Percentiles rank a stretch among this genome's conserved stretches.
Evolutionary conservation across 352 stramenopile species (phyloP).

Genomic region (Globisporangium spinosum): DNA sequence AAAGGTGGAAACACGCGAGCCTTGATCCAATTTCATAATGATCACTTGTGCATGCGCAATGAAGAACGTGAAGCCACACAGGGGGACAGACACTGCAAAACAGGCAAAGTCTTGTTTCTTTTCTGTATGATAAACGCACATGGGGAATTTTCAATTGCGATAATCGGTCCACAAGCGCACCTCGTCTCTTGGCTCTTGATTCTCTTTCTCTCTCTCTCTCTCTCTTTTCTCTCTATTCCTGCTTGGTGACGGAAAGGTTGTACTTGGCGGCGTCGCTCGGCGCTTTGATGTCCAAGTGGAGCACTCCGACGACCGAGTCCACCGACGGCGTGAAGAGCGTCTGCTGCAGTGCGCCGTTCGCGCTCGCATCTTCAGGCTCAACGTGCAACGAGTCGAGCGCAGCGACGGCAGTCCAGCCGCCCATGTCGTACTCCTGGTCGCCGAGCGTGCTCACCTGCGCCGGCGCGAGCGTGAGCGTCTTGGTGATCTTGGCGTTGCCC

Average conservation of each 20-base stretch:
- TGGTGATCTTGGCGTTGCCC: slow-evolving; percentile 61
- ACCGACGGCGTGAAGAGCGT: slow-evolving; percentile 55
- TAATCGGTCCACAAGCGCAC: too few relatives aligned
- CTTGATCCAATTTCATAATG: not conserved
- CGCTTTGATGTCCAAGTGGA: slow-evolving; percentile 58
- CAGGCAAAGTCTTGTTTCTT: not conserved
- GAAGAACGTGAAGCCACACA: not conserved
- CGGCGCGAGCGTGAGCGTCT: slow-evolving; percentile 47
- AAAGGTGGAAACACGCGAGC: not conserved
- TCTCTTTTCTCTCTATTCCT: slow-evolving; percentile 24
- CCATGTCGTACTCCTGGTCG: slow-evolving; percentile 82
- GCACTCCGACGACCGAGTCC: slow-evolving; percentile 46
- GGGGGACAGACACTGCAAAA: not conserved
- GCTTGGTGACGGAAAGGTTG: slow-evolving; percentile 39
- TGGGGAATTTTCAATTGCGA: not conserved
- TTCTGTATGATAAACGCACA: not conserved
- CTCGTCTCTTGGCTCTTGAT: not conserved
- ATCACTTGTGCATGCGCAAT: not conserved
- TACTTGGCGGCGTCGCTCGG: slow-evolving; percentile 29
- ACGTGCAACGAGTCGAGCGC: slow-evolving; percentile 59
- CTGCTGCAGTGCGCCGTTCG: slow-evolving; percentile 25
- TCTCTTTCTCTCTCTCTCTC: not conserved
- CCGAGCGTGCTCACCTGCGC: slow-evolving; percentile 35
- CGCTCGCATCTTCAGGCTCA: slow-evolving; percentile 26
- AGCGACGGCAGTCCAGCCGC: slow-evolving; percentile 58